phyloP scores from a whole-genome alignment of 192 early-diverging fungal species.

The Thamnidium elegans region DNA sequence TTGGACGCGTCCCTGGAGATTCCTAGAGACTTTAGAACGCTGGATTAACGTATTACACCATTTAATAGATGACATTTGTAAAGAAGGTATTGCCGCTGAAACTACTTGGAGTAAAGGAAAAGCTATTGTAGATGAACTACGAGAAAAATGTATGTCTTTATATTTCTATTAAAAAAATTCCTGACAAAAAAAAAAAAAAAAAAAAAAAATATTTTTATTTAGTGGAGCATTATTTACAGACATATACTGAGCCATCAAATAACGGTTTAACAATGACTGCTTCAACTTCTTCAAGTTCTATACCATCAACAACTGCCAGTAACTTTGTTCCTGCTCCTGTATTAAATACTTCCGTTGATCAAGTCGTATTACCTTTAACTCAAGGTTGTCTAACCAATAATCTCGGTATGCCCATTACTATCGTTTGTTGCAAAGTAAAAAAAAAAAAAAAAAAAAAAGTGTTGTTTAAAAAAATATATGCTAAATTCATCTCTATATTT shows the following conservation, averaged over 20 bases:
- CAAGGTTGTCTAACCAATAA: slow-evolving; percentile 81
- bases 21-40: slow-evolving; percentile 72
- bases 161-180: background rate
- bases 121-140: slow-evolving; percentile 66
- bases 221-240: slow-evolving; percentile 72
- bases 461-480: background rate
- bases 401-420: slow-evolving; percentile 82
- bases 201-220: background rate
- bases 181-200: background rate
- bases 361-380: slow-evolving; percentile 68
- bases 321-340: slow-evolving; percentile 29
- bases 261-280: slow-evolving; percentile 13
- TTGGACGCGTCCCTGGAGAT: slow-evolving; percentile 88
- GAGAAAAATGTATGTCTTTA: slow-evolving; percentile 52
- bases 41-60: slow-evolving; percentile 73
- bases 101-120: slow-evolving; percentile 62
- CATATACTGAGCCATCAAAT: slow-evolving; percentile 57
- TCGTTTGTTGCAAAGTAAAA: slow-evolving; percentile 84
- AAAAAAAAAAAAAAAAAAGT: background rate
- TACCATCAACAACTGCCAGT: slow-evolving; percentile 24
- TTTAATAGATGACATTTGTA: slow-evolving; percentile 52
- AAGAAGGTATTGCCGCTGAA: slow-evolving; percentile 44
- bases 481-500: background rate
- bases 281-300: slow-evolving; percentile 32
- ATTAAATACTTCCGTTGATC: slow-evolving; percentile 34